Percentiles rank a stretch among this genome's conserved stretches.
These are phyloP conservation scores for cucumber (Cucumis sativus) DNA, from an alignment of 306 rosid species.

Conservation along the genomic window DNA sequence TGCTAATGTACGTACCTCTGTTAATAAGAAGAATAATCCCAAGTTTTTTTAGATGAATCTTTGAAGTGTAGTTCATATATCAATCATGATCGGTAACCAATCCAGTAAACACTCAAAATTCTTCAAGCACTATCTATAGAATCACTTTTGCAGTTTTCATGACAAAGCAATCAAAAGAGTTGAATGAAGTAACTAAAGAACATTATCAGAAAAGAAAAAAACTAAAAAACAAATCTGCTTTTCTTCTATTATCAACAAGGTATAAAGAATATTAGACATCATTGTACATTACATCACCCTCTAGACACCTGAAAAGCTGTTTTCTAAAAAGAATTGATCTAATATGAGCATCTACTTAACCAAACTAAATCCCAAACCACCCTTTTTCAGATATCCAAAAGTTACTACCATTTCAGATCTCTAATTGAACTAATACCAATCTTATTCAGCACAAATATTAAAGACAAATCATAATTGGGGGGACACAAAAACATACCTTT, in stretches of 20 bases:
- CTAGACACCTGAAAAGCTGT: not conserved
- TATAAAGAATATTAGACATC: constrained; percentile 8
- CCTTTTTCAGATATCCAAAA: not conserved
- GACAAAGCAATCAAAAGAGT: not conserved
- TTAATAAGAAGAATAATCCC: not conserved
- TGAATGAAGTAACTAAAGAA: not conserved
- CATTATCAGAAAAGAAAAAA: not conserved
- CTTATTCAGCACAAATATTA: not conserved
- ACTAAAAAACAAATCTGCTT: not conserved
- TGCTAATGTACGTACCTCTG: not conserved
- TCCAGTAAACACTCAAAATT: not conserved
- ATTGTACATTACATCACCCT: constrained; percentile 6
- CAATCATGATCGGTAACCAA: not conserved
- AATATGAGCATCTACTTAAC: not conserved
- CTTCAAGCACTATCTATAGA: not conserved
- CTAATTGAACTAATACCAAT: not conserved
- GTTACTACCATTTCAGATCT: not conserved
- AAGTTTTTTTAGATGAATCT: not conserved
- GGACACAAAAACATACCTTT: constrained; percentile 4
- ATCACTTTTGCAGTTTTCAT: not conserved
- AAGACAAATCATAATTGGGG: not conserved
- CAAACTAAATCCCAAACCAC: not conserved
- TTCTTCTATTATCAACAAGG: constrained; percentile 7
- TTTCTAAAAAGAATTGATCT: constrained; percentile 10
- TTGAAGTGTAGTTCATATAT: not conserved